Evolutionary conservation across 2,329 filamentous ascomycete species (phyloP), one percentile per base, ranked within the genome.

Genomic region (Beauveria rudraprayagi): DNA sequence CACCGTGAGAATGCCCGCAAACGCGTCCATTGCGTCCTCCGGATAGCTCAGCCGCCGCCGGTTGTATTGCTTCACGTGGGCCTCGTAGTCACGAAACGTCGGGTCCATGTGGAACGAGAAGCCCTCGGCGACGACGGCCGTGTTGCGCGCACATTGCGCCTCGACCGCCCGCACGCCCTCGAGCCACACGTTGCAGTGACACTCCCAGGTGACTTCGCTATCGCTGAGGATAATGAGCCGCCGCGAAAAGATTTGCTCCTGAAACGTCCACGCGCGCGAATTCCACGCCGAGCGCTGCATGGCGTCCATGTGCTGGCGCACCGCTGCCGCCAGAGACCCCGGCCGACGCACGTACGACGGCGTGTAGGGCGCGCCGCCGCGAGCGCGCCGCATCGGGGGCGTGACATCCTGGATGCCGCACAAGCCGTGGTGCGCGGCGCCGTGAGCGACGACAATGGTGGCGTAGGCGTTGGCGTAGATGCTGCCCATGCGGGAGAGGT

Each of bases 401-500:
- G 57, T 60, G 41, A 48, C 30, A 51, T 54, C 43, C 40, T 10
- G 50, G 41, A 60, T 54, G 8, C 57, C 57, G 41, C 17, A 11
- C 19, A 60, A 50, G 41, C 57, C 57, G 22, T 11, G 37, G 41
- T 47, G n/a, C 5, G 57, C 11, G 11, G 50, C 16, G 5, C 50
- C 57, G 50, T 54, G 37, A 28, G 43, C 19, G 43, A 60, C 57
- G 26, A 54, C 57, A 5, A 60, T 24, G 26, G 57, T 60, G 26
- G 57, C 57, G 57, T 54, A 54, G 28, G 48, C 50, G 40, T 60
- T 60, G 48, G 61, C 51, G 48, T 65, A 65, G 34, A 65, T 59
- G 34, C 59, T 55, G 9, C 59, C 63, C 63, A 65, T 64, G 46
- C 59, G 63, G 11, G 63, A 41, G 6, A 64, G 58, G 46, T 65